phyloP scores from a whole-genome alignment of 208 protist species.

The Strigomonas culicis region DNA sequence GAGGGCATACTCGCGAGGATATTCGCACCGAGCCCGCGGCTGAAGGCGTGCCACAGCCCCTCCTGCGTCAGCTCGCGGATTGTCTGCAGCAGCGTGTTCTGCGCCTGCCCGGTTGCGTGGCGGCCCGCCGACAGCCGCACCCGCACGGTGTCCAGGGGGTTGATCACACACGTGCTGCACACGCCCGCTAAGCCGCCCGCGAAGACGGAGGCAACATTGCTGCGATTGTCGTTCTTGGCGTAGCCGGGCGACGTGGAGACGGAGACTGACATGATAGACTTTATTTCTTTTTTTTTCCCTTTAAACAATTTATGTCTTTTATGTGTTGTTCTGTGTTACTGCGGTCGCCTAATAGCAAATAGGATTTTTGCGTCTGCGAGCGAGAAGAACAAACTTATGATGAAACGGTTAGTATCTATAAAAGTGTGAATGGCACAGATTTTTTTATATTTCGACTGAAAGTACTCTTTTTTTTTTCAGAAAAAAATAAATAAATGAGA shows the following conservation, averaged over 20 bases:
- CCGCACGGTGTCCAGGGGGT: conserved; percentile 89
- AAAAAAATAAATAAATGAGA: background rate
- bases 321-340: background rate
- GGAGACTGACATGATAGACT: conserved; percentile 2
- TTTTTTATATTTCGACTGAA: background rate
- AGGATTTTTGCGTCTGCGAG: background rate
- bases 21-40: conserved; percentile 76
- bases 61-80: conserved; percentile 61
- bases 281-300: conserved; percentile 1
- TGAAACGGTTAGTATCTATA: too few species aligned
- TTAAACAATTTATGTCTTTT: too few species aligned
- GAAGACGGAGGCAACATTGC: conserved; percentile 68
- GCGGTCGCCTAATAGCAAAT: background rate
- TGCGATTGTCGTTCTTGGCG: conserved; percentile 15
- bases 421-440: background rate
- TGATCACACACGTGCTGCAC: conserved; percentile 85
- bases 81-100: conserved; percentile 75
- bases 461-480: conserved; percentile 7
- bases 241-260: background rate
- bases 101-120: conserved; percentile 61
- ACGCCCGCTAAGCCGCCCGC: conserved; percentile 84
- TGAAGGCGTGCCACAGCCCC: conserved; percentile 72
- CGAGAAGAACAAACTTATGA: background rate
- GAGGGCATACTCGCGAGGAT: conserved; percentile 88
- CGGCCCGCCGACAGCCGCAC: conserved; percentile 73